Evolutionary conservation across 2,329 filamentous ascomycete genomes (phyloP).

Genomic region (Colletotrichum graminicola): DNA sequence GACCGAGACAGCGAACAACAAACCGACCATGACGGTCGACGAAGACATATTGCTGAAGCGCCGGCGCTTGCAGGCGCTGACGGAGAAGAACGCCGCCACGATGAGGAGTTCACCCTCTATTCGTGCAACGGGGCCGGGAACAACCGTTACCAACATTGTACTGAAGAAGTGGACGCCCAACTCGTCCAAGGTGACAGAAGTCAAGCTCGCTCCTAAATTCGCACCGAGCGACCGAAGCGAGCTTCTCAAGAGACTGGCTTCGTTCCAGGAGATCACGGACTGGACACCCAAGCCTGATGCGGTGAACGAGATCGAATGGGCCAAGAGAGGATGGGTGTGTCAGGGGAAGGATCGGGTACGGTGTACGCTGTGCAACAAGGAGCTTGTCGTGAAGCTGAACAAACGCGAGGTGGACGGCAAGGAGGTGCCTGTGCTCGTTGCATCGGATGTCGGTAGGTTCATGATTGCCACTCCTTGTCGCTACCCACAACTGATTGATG

Average conservation of each 20-base stretch:
- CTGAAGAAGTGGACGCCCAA: slow-evolving; percentile 56
- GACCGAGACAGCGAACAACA: slow-evolving; percentile 21
- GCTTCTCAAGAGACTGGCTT: slow-evolving; percentile 84
- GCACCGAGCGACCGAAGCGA: slow-evolving; percentile 87
- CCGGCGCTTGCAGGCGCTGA: slow-evolving; percentile 57
- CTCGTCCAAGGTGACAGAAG: slow-evolving; percentile 45
- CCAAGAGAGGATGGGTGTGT: slow-evolving; percentile 92
- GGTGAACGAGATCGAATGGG: slow-evolving; percentile 94
- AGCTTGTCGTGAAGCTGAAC: slow-evolving; percentile 84
- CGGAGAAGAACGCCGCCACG: slow-evolving; percentile 36
- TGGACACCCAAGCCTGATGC: slow-evolving; percentile 93
- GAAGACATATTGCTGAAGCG: slow-evolving; percentile 64
- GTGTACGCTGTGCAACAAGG: slow-evolving; percentile 86
- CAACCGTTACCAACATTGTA: slow-evolving; percentile 56
- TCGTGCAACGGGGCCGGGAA: slow-evolving; percentile 40
- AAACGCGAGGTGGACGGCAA: slow-evolving; percentile 68
- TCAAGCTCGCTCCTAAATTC: slow-evolving; percentile 67
- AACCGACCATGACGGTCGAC: slow-evolving; percentile 47
- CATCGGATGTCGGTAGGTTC: slow-evolving; percentile 68
- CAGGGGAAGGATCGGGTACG: slow-evolving; percentile 85
- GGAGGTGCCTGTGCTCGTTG: slow-evolving; percentile 64
- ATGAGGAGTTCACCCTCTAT: slow-evolving; percentile 30
- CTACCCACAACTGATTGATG: slow-evolving; percentile 34
- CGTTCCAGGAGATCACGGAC: slow-evolving; percentile 89
- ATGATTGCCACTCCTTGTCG: slow-evolving; percentile 3